phyloP scores from a whole-genome alignment of 2,329 filamentous ascomycete genomes.

The Talaromyces pinophilus region DNA sequence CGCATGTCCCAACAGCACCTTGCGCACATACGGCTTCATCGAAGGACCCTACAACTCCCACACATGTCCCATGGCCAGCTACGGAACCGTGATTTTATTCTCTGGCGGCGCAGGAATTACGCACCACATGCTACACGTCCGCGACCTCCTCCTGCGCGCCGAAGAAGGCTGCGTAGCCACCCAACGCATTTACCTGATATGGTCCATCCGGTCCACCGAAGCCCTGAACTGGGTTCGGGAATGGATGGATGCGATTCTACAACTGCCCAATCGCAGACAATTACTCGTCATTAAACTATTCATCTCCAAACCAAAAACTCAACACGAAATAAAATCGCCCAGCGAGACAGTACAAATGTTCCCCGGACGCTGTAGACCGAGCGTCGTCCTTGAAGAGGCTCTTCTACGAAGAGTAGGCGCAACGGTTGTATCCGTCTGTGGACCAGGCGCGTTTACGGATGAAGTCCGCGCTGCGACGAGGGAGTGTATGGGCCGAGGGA shows the following conservation, averaged over 20 bases:
- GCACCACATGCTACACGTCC: slow-evolving; percentile 63
- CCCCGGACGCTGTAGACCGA: slow-evolving; percentile 59
- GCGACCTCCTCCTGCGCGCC: slow-evolving; percentile 58
- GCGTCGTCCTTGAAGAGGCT: slow-evolving; percentile 59
- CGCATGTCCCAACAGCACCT: slow-evolving; percentile 50
- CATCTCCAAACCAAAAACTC: slow-evolving; percentile 60
- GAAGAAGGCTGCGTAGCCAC: slow-evolving; percentile 57
- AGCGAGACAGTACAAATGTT: slow-evolving; percentile 63
- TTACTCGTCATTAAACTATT: slow-evolving; percentile 63
- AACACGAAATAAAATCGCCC: slow-evolving; percentile 57
- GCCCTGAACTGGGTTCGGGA: slow-evolving; percentile 63
- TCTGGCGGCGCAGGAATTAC: slow-evolving; percentile 68
- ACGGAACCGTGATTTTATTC: slow-evolving; percentile 67
- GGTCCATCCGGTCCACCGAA: slow-evolving; percentile 63
- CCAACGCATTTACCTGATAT: slow-evolving; percentile 62
- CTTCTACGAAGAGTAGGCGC: slow-evolving; percentile 59
- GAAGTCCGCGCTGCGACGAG: slow-evolving; percentile 59
- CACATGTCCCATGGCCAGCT: slow-evolving; percentile 58
- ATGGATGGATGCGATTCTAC: slow-evolving; percentile 67
- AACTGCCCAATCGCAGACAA: slow-evolving; percentile 60
- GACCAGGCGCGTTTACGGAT: slow-evolving; percentile 64
- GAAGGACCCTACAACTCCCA: slow-evolving; percentile 64
- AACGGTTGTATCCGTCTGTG: slow-evolving; percentile 63
- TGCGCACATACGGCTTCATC: slow-evolving; percentile 58
- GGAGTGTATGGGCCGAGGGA: slow-evolving; percentile 53